Evolutionary conservation across 441 rosid species (phyloP), one percentile per base, ranked within the genome.

Genomic region (Lagerstroemia fauriei): DNA sequence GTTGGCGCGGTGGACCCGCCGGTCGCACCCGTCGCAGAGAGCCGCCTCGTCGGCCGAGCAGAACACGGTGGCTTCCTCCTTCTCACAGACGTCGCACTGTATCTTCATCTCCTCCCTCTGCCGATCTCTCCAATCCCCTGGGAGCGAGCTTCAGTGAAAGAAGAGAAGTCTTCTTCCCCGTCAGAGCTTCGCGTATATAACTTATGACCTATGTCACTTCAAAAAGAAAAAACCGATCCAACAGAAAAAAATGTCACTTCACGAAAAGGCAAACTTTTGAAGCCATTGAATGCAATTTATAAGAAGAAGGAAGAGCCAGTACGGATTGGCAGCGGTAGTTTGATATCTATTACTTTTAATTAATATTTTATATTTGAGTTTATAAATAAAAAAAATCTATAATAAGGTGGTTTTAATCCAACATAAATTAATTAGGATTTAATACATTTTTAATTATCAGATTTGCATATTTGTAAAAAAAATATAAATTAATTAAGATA

Each of bases 1-100:
- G 83, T 96, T 96, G 9, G 98, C 98, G 71, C 83, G 87, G 82
- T 96, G 99, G 81, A 93, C 94, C 18, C 88, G 85, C 32, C 81
- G 89, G 87, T 96, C 99, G 34, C 99, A 96, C 14, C 57, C 87
- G 69, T 86, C 86, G 78, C 99, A 96, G 5, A 96, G 96, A 81
- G 93, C 93, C 56, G 99, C 99, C 89, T 93, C 99, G 87, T 96
- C 99, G 1, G 99, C 98, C 11, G 89, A 88, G 78, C 99, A 96
- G 76, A 95, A 94, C 44, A 95, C 89, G 0, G 91, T 81, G 61
- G 96, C 97, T 79, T 92, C 96, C 73, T 83, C 90, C 70, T 84
- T 87, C 72, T 89, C 90, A 79, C 99, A 96, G 44, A 91, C 92
- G 79, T 95, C 97, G 74, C 99, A 96, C 89, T 90, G 86, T 78